Base-by-base conservation (phyloP, 768 basidiomycete species). In the Coprinopsis marcescibilis region DNA sequence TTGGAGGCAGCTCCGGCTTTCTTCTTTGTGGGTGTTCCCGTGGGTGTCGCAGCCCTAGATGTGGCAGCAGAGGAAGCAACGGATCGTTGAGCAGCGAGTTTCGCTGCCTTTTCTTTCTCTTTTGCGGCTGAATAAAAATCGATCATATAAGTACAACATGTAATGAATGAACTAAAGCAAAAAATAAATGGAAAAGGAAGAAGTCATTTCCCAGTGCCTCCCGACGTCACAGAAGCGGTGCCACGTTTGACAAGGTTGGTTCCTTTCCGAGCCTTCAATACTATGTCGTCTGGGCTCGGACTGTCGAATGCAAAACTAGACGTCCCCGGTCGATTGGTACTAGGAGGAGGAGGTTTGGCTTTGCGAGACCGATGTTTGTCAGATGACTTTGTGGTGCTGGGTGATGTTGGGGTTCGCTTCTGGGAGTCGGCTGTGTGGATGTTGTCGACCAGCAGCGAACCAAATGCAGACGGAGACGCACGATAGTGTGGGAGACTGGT, bases 231-330 rank as follows among this genome's bases (percentile, higher is more conserved):
- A 51, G 57, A 53, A 20, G 57, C 5, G 6, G 50, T 25, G 10
- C 48, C 52, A 26, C 56, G 41, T 33, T 54, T 52, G 4, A 49
- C 51, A 25, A 60, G 53, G 34, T 51, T 66, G 3, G 91, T 87
- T 37, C 87, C 87, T 44, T 77, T 81, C 40, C 91, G 80, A 45
- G 91, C 89, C 54, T 79, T 80, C 56, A 87, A 69, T 7, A 97
- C 81, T 52, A 89, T 66, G 57, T 97, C 95, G 55, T 98, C 95
- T 17, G 95, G 95, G 63, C 93, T 96, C 27, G 89, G 89, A 19
- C 73, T 76, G 52, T 92, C 81, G 58, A 93, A 91, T 8, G 79
- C 67, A 60, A 89, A 89, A 2, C 68, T 64, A 32, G 61, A 59
- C 14, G 67, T 56, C 12, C 38, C 13, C 65, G 14, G n/a, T n/a